Evolutionary conservation across 495 filamentous ascomycete species (phyloP).

Genomic region (Letharia columbiana): DNA sequence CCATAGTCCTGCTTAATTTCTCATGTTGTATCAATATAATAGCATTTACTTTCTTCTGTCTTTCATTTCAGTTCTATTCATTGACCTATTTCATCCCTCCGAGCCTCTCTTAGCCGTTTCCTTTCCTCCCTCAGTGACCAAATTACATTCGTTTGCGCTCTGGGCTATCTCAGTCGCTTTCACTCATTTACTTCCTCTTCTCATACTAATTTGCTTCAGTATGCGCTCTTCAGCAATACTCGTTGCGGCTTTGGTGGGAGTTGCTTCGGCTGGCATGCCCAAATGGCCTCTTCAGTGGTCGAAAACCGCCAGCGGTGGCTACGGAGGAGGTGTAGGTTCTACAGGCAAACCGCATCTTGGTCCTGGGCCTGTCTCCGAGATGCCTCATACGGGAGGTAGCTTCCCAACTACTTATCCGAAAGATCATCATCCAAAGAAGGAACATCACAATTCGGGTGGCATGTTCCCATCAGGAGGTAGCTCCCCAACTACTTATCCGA

Average conservation of each 20-base stretch:
- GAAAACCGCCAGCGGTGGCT: background rate
- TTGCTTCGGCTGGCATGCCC: constrained; percentile 9
- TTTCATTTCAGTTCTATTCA: background rate
- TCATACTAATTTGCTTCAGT: background rate
- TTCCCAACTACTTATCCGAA: background rate
- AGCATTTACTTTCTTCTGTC: background rate
- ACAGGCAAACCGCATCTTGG: constrained; percentile 1
- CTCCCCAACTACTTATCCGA: background rate
- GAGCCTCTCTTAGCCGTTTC: background rate
- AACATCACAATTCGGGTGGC: constrained; percentile 8
- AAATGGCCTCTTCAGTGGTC: background rate
- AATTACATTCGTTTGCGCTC: constrained; percentile 15
- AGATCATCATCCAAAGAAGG: background rate
- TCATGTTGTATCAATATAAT: constrained; percentile 2
- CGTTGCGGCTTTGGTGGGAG: constrained; percentile 12
- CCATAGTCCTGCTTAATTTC: background rate
- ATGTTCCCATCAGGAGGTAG: background rate
- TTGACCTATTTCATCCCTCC: background rate
- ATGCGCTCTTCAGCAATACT: constrained; percentile 19
- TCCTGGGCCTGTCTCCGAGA: constrained; percentile 7
- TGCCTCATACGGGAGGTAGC: background rate
- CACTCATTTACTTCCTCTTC: background rate
- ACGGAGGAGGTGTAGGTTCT: background rate
- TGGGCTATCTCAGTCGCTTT: background rate
- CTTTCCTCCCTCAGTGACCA: constrained; percentile 2